Evolutionary conservation across 1,284 basidiomycete species (phyloP).

Genomic region (Cryptococcus sp.): DNA sequence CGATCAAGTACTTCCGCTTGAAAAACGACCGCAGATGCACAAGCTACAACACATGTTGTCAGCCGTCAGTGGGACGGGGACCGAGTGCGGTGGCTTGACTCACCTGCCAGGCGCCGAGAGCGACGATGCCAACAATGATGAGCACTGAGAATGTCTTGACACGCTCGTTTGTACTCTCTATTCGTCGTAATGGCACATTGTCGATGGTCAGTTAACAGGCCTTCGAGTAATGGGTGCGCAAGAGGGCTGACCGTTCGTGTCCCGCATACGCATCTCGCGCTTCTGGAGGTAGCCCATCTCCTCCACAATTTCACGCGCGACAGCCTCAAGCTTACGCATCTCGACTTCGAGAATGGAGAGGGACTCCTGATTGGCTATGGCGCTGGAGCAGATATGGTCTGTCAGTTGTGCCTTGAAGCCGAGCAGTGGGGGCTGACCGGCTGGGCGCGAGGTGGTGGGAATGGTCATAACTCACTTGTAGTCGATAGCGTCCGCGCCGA

Average conservation of each 20-base stretch:
- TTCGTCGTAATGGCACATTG: background rate
- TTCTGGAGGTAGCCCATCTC: slow-evolving; percentile 89
- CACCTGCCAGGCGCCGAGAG: slow-evolving; percentile 86
- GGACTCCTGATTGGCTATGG: slow-evolving; percentile 97
- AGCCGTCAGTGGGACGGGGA: background rate
- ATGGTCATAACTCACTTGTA: slow-evolving; percentile 74
- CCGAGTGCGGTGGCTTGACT: slow-evolving; percentile 14
- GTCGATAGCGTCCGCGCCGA: slow-evolving; percentile 96
- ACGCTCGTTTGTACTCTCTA: slow-evolving; percentile 86
- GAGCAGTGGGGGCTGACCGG: no score
- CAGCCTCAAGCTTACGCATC: slow-evolving; percentile 93
- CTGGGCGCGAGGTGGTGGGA: no score
- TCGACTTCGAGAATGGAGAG: slow-evolving; percentile 94
- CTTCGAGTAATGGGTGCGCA: background rate
- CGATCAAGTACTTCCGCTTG: slow-evolving; percentile 95
- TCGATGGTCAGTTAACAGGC: background rate
- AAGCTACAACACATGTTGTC: slow-evolving; percentile 52
- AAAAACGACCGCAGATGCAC: slow-evolving; percentile 90
- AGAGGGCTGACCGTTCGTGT: slow-evolving; percentile 76
- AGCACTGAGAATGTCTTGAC: slow-evolving; percentile 93
- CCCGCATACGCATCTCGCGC: slow-evolving; percentile 83
- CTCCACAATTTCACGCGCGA: slow-evolving; percentile 91
- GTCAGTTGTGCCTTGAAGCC: background rate
- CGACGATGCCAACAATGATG: slow-evolving; percentile 72
- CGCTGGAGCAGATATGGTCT: slow-evolving; percentile 56